Percentiles rank a stretch among this genome's conserved stretches.
phyloP scores from a whole-genome alignment of 768 basidiomycete genomes.

The Collybia sp. region DNA sequence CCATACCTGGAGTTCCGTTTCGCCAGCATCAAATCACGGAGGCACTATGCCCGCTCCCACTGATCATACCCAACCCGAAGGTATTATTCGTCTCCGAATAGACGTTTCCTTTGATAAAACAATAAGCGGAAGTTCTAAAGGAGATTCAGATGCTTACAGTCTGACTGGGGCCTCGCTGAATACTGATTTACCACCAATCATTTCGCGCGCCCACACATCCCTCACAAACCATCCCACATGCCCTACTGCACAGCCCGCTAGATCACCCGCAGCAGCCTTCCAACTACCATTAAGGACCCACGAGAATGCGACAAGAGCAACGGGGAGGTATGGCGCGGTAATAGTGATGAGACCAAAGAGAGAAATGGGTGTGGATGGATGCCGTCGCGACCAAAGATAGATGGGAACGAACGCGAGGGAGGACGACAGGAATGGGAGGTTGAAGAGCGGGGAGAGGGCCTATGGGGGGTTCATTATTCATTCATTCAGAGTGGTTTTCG shows the following conservation, averaged over 20 bases:
- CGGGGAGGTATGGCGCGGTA: slow-evolving; percentile 90
- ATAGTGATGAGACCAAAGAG: slow-evolving; percentile 94
- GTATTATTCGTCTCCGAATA: slow-evolving; percentile 58
- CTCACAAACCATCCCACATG: slow-evolving; percentile 82
- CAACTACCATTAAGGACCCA: slow-evolving; percentile 81
- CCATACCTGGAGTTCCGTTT: no score
- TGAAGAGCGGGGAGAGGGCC: slow-evolving; percentile 82
- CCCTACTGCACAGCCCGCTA: slow-evolving; percentile 84
- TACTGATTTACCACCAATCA: slow-evolving; percentile 69
- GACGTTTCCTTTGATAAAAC: slow-evolving; percentile 43
- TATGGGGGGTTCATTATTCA: slow-evolving; percentile 21
- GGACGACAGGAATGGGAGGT: slow-evolving; percentile 90
- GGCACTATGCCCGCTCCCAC: no score
- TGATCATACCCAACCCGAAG: not conserved
- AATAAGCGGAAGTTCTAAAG: slow-evolving; percentile 1
- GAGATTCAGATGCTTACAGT: slow-evolving; percentile 47
- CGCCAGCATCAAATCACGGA: no score
- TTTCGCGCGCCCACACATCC: slow-evolving; percentile 86
- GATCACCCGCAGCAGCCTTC: slow-evolving; percentile 77
- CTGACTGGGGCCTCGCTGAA: slow-evolving; percentile 68
- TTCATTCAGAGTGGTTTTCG: slow-evolving; percentile 3
- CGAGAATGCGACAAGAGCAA: slow-evolving; percentile 85
- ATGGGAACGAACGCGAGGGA: slow-evolving; percentile 93
- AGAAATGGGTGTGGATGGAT: slow-evolving; percentile 93
- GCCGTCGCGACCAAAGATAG: slow-evolving; percentile 94